phyloP scores from a whole-genome alignment of 1,284 basidiomycete genomes.

The Cutaneotrichosporon dermatis region DNA sequence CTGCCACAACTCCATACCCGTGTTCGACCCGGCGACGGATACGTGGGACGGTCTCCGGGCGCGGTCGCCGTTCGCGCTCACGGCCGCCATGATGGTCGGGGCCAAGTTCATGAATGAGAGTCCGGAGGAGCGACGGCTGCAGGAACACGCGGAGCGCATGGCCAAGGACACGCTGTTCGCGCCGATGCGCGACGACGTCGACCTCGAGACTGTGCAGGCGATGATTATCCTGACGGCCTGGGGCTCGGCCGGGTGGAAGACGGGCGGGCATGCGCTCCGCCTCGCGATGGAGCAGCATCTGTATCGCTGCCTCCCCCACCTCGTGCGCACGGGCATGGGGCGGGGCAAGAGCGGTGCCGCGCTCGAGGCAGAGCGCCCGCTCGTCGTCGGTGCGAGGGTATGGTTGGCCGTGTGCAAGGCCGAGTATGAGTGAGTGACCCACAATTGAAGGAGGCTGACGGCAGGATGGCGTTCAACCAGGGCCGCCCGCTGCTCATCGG shows the following conservation, averaged over 20 bases:
- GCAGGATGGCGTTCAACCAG: slow-evolving; percentile 45
- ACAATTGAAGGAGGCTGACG: background rate
- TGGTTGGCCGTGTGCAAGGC: slow-evolving; percentile 82
- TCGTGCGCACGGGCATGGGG: slow-evolving; percentile 66
- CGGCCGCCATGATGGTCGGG: slow-evolving; percentile 80
- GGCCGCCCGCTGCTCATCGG: slow-evolving; percentile 85
- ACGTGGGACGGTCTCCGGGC: slow-evolving; percentile 52
- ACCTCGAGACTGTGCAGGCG: slow-evolving; percentile 72
- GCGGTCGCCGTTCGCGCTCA: slow-evolving; percentile 43
- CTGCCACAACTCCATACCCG: slow-evolving; percentile 77
- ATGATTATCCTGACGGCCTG: slow-evolving; percentile 53
- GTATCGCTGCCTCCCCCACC: slow-evolving; percentile 77
- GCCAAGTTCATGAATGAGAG: slow-evolving; percentile 65
- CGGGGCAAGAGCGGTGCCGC: slow-evolving; percentile 54
- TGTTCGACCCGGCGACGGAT: slow-evolving; percentile 70
- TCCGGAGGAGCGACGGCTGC: slow-evolving; percentile 31
- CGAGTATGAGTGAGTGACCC: slow-evolving; percentile 56
- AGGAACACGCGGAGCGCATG: slow-evolving; percentile 74
- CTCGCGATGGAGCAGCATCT: slow-evolving; percentile 86
- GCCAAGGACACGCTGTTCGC: slow-evolving; percentile 72
- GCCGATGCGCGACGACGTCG: slow-evolving; percentile 58
- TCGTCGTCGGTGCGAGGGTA: slow-evolving; percentile 70
- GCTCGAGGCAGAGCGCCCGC: slow-evolving; percentile 63
- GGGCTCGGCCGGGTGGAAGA: slow-evolving; percentile 37
- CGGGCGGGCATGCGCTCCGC: slow-evolving; percentile 65